Evolutionary conservation across 23 red algal genomes (phyloP).

Genomic region (Gracilaria gracilis): DNA sequence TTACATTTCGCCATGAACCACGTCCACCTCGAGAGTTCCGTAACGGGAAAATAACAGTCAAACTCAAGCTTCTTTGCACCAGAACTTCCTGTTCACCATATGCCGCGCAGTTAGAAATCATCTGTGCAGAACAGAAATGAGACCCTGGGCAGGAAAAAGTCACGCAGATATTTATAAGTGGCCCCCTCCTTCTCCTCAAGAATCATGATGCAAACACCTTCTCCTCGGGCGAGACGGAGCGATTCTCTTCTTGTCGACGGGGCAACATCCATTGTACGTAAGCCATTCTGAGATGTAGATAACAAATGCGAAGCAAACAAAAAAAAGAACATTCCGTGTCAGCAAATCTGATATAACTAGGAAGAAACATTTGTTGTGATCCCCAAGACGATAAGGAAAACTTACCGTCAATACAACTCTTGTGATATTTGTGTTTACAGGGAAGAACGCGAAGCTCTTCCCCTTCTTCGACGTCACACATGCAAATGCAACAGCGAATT

Average conservation of each 20-base stretch:
- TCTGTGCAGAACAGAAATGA: background rate
- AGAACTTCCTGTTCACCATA: background rate
- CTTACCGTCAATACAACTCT: constrained; percentile 70
- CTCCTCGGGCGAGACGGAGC: constrained; percentile 34
- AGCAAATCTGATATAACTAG: background rate
- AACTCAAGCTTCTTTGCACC: background rate
- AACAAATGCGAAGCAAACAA: background rate
- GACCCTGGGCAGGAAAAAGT: background rate
- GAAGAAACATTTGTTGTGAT: background rate
- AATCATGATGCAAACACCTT: background rate
- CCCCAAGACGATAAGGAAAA: background rate
- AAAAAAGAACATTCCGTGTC: background rate
- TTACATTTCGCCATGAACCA: background rate
- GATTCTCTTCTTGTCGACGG: constrained; percentile 63
- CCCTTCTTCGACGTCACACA: constrained; percentile 67
- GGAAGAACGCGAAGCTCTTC: constrained; percentile 55
- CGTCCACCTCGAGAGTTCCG: background rate
- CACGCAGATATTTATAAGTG: no score
- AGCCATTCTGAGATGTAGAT: constrained; percentile 34
- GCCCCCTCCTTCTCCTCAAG: background rate
- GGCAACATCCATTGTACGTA: constrained; percentile 63
- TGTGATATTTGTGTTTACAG: constrained; percentile 56
- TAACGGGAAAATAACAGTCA: background rate
- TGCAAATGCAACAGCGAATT: constrained; percentile 66
- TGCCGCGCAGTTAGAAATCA: background rate